These are phyloP conservation scores for Ophiostoma sp. DNA, from an alignment of 2,329 filamentous ascomycete genomes.

Conservation along the genomic window DNA sequence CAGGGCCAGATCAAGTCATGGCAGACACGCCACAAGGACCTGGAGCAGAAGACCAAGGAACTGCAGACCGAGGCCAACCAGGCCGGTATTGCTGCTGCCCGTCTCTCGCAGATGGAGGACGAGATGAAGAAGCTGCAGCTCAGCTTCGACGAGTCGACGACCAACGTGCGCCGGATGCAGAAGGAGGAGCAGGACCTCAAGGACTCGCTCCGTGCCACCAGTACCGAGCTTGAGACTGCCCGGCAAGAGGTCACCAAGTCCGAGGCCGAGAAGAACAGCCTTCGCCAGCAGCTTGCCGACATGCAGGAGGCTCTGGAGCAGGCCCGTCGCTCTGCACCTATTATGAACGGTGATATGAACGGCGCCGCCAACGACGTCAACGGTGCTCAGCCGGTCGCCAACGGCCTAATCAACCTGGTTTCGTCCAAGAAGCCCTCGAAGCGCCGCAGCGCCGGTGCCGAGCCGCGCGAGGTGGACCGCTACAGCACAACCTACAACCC, in stretches of 20 bases:
- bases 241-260: conserved; percentile 72
- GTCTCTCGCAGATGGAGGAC: conserved; percentile 86
- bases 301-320: conserved; percentile 90
- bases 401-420: conserved; percentile 92
- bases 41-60: conserved; percentile 89
- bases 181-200: conserved; percentile 87
- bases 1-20: conserved; percentile 94
- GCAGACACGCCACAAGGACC: conserved; percentile 85
- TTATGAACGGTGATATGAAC: conserved; percentile 64
- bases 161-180: conserved; percentile 89
- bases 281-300: conserved; percentile 85
- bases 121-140: conserved; percentile 91
- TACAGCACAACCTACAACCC: conserved; percentile 94
- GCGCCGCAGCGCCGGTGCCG: conserved; percentile 84
- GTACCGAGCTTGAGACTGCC: conserved; percentile 75
- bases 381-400: conserved; percentile 53
- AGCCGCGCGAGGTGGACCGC: conserved; percentile 80
- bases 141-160: conserved; percentile 85
- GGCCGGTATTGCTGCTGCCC: conserved; percentile 90
- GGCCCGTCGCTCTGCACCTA: conserved; percentile 73
- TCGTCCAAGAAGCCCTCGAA: conserved; percentile 91
- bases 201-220: conserved; percentile 77
- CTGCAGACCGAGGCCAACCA: conserved; percentile 96
- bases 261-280: conserved; percentile 80
- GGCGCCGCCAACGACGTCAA: conserved; percentile 25